Evolutionary conservation across 257 asterid species (phyloP).

Genomic region (Linderniella brevidens): DNA sequence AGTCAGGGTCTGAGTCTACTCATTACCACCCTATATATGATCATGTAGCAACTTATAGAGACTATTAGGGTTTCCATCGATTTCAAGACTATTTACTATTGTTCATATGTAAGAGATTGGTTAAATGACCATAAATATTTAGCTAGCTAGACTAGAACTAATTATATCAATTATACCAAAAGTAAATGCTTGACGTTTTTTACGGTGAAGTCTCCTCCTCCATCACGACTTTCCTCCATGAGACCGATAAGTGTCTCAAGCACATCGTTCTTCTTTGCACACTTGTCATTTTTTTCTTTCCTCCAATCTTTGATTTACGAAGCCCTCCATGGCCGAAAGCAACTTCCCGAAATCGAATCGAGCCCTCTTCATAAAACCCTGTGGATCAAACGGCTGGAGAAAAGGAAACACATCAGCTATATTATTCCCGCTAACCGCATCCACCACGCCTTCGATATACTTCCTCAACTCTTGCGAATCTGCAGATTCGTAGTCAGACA

Average conservation of each 20-base stretch:
- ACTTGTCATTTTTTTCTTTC: not conserved
- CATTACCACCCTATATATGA: too few relatives aligned
- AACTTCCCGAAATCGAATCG: constrained; percentile 6
- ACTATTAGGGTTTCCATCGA: too few relatives aligned
- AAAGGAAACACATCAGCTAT: constrained; percentile 21
- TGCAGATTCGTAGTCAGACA: constrained; percentile 13
- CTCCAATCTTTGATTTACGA: constrained; percentile 6
- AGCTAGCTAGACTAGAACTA: too few relatives aligned
- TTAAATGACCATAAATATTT: too few relatives aligned
- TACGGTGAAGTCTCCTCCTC: constrained; percentile 3
- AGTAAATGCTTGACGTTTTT: constrained; percentile 10
- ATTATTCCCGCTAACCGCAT: constrained; percentile 17
- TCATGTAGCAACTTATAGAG: too few relatives aligned
- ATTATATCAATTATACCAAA: constrained; percentile 4
- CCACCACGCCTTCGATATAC: constrained; percentile 15
- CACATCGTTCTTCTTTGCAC: constrained; percentile 9
- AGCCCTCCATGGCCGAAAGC: constrained; percentile 7
- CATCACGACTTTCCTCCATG: constrained; percentile 3
- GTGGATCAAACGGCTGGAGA: constrained; percentile 18
- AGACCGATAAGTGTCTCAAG: constrained; percentile 15
- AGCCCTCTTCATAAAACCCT: constrained; percentile 14
- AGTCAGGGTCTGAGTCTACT: too few relatives aligned
- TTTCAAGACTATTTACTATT: too few relatives aligned
- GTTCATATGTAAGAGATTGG: too few relatives aligned
- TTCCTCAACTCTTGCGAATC: constrained; percentile 16